Evolutionary conservation across 176 grass and related monocot genomes (phyloP).

Genomic region (Triticum aestivum): IWGSC_CS_RefSeq_v2.1 NC_057807.1:72082976-72083475

Average conservation of each 20-base stretch:
- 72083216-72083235: conserved; percentile 14
- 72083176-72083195: conserved; percentile 41
- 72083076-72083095: background rate
- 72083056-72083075: background rate
- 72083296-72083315: too few species aligned
- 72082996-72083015: too few species aligned
- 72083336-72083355: too few species aligned
- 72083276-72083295: background rate
- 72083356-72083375: too few species aligned
- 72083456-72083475: too few species aligned
- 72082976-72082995: too few species aligned
- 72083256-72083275: background rate
- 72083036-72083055: too few species aligned
- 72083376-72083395: background rate
- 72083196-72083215: conserved; percentile 29
- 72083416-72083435: conserved; percentile 2
- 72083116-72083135: background rate
- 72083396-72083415: background rate
- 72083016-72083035: too few species aligned
- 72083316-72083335: too few species aligned
- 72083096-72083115: background rate
- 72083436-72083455: background rate
- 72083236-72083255: conserved; percentile 40
- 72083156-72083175: background rate
- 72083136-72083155: background rate